Conservation (phyloP, 2,329 filamentous ascomycete genomes). For the Penicillium sp. region DNA sequence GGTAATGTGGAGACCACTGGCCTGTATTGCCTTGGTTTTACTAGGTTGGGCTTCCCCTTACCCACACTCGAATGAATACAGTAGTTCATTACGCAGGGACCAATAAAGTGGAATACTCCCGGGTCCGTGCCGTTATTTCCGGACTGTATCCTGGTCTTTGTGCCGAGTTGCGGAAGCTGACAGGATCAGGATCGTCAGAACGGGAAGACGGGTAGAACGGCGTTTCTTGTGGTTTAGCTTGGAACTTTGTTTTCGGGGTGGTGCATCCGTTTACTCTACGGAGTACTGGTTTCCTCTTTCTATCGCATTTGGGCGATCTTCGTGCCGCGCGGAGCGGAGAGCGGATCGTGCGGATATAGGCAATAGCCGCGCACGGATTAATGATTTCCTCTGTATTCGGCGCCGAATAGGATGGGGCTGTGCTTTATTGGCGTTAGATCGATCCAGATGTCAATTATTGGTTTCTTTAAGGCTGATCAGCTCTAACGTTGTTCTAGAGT, state of each 20-base stretch:
- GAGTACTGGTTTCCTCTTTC: neutral
- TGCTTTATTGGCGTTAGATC: neutral
- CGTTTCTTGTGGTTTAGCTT: neutral
- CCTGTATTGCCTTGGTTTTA: neutral
- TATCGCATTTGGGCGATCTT: neutral
- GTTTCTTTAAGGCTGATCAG: neutral
- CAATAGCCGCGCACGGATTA: neutral
- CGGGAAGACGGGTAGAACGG: neutral
- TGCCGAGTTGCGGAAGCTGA: neutral
- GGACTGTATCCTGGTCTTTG: neutral
- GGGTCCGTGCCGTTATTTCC: neutral
- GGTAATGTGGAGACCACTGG: neutral
- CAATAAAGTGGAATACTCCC: neutral
- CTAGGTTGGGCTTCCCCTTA: too few relatives aligned
- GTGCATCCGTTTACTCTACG: too few relatives aligned
- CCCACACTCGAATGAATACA: too few relatives aligned
- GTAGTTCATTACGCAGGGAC: neutral
- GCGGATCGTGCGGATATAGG: neutral
- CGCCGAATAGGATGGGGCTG: neutral
- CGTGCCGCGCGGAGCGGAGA: neutral
- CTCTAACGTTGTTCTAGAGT: neutral
- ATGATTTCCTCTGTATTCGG: neutral
- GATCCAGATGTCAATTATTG: neutral
- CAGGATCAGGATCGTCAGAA: neutral
- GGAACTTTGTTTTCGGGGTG: neutral